Percentiles rank a stretch among this genome's conserved stretches.
Evolutionary conservation across 805 yeast species (phyloP).

Genomic region (Saturnispora ahearnii): DNA sequence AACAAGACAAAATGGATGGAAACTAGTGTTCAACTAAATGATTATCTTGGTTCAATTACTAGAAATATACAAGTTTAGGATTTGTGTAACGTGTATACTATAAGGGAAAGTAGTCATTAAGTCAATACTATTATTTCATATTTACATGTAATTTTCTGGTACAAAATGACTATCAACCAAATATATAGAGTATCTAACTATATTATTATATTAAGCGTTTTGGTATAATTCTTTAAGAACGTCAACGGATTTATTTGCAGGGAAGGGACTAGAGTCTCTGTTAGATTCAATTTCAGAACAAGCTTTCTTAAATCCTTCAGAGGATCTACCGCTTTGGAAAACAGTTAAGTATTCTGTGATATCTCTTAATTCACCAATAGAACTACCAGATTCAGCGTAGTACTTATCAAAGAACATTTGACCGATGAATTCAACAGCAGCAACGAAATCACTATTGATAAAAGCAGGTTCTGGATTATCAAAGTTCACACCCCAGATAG

Average conservation of each 20-base stretch:
- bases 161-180: background rate
- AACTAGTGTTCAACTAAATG: conserved; percentile 9
- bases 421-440: conserved; percentile 65
- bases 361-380: conserved; percentile 34
- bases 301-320: conserved; percentile 29
- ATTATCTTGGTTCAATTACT: background rate
- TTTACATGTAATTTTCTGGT: conserved; percentile 1
- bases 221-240: conserved; percentile 7
- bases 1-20: conserved; percentile 22
- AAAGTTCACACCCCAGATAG: conserved; percentile 77
- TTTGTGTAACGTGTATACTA: background rate
- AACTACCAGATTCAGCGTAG: conserved; percentile 23
- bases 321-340: conserved; percentile 30
- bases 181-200: background rate
- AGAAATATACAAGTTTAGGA: background rate
- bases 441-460: conserved; percentile 49
- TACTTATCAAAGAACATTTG: conserved; percentile 55
- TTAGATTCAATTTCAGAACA: conserved; percentile 28
- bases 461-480: conserved; percentile 48
- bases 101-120: background rate
- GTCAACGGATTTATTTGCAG: conserved; percentile 6
- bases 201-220: background rate
- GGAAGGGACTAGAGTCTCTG: conserved; percentile 17
- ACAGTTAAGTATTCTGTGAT: conserved; percentile 30
- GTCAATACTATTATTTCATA: background rate